Percentiles rank a stretch among this genome's conserved stretches.
Evolutionary conservation across 2,329 filamentous ascomycete genomes (phyloP).

Genomic region (Fusarium verticillioides): DNA sequence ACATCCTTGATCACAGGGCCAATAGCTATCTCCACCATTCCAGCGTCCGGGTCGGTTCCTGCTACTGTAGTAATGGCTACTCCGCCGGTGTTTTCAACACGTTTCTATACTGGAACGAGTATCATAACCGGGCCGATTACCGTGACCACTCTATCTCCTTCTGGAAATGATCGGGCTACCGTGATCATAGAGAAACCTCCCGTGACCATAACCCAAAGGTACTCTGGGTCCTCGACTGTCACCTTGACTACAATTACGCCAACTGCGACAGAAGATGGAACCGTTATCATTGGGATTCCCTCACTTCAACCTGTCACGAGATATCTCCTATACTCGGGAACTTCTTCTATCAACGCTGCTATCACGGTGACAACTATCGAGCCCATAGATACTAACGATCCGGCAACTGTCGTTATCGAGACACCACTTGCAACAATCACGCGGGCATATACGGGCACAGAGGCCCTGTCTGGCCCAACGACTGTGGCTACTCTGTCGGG

Average conservation of each 20-base stretch:
- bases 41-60: accelerated
- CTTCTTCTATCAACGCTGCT: background rate
- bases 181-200: background rate
- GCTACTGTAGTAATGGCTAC: background rate
- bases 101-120: background rate
- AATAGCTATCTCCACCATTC: background rate
- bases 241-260: background rate
- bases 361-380: background rate
- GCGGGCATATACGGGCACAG: background rate
- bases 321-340: background rate
- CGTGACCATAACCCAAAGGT: background rate
- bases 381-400: background rate
- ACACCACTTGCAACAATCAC: background rate
- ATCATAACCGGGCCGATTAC: background rate
- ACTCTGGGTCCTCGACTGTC: background rate
- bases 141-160: background rate
- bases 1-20: accelerated
- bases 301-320: background rate
- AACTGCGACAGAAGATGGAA: background rate
- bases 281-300: background rate
- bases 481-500: slow-evolving; percentile 1
- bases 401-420: background rate
- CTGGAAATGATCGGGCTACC: too few species aligned
- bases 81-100: background rate
- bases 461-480: background rate